A percentile compares a stretch with the other conserved stretches of the same genome.
Evolutionary conservation across 495 filamentous ascomycete species (phyloP).

Genomic region (Aspergillus hancockii): DNA sequence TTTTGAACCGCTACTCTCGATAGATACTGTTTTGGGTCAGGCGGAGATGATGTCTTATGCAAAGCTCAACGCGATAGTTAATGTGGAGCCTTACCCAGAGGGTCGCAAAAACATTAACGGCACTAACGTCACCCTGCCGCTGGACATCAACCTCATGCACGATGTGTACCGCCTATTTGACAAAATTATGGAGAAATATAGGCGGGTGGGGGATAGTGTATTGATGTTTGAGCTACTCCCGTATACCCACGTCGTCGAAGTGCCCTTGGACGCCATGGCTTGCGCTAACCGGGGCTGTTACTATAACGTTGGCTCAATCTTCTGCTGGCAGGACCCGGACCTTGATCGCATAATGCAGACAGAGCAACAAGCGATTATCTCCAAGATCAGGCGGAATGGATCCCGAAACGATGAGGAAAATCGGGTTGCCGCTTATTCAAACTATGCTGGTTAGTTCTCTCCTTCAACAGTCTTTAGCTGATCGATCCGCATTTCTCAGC

Average conservation of each 20-base stretch:
- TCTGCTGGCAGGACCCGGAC: constrained; percentile 21
- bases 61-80: constrained; percentile 9
- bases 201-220: constrained; percentile 8
- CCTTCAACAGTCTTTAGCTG: too few species aligned
- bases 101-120: constrained; percentile 10
- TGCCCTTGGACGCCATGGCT: constrained; percentile 13
- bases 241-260: constrained; percentile 9
- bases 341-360: constrained; percentile 4
- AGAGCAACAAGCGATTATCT: background rate
- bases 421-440: background rate
- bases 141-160: background rate
- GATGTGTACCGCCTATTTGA: constrained; percentile 6
- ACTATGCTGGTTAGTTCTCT: background rate
- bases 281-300: constrained; percentile 11
- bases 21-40: constrained; percentile 25
- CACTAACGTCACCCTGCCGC: constrained; percentile 4
- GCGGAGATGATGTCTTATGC: constrained; percentile 30
- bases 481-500: too few species aligned
- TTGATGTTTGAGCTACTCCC: constrained; percentile 17
- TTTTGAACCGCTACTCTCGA: constrained; percentile 32
- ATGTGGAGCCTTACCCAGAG: constrained; percentile 8
- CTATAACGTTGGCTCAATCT: constrained; percentile 32
- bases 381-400: background rate
- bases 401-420: background rate
- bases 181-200: background rate